Conservation (phyloP, 345 rosid genomes). For the Fremontodendron californicum region DNA sequence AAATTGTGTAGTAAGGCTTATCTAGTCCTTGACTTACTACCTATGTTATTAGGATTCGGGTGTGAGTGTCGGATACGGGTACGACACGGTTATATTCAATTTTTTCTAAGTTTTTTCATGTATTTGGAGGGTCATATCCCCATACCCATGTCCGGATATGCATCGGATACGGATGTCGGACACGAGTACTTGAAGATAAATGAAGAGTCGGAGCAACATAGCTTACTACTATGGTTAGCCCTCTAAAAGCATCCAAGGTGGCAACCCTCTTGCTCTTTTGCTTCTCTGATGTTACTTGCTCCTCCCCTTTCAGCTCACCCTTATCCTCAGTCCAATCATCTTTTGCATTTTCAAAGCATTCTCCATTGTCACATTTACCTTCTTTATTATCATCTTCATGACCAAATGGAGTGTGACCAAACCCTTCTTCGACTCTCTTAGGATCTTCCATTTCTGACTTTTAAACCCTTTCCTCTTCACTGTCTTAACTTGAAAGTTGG, state of each 20-base stretch:
- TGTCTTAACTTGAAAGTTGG: background rate
- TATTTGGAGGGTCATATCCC: too few species aligned
- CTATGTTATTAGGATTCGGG: too few species aligned
- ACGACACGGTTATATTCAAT: too few species aligned
- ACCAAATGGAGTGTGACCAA: constrained; percentile 10
- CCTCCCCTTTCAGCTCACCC: constrained; percentile 20
- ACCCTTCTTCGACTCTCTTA: constrained; percentile 50
- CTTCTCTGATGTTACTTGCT: constrained; percentile 16
- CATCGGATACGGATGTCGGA: too few species aligned
- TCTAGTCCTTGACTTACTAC: constrained; percentile 31
- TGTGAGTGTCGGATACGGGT: too few species aligned
- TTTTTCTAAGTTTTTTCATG: too few species aligned
- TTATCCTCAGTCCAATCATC: background rate
- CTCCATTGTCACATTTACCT: background rate
- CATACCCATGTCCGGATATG: too few species aligned
- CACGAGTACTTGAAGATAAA: too few species aligned
- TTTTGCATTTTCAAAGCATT: constrained; percentile 3
- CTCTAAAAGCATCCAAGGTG: constrained; percentile 61
- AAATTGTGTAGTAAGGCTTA: background rate
- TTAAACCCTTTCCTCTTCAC: background rate
- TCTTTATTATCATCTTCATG: constrained; percentile 6
- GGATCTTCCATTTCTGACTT: constrained; percentile 34
- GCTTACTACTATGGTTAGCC: constrained; percentile 56
- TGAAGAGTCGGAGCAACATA: too few species aligned
- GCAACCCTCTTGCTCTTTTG: constrained; percentile 48